These are phyloP conservation scores for Ophiostoma triangulosporum DNA, from an alignment of 2,329 filamentous ascomycete genomes.

Conservation along the genomic window DNA sequence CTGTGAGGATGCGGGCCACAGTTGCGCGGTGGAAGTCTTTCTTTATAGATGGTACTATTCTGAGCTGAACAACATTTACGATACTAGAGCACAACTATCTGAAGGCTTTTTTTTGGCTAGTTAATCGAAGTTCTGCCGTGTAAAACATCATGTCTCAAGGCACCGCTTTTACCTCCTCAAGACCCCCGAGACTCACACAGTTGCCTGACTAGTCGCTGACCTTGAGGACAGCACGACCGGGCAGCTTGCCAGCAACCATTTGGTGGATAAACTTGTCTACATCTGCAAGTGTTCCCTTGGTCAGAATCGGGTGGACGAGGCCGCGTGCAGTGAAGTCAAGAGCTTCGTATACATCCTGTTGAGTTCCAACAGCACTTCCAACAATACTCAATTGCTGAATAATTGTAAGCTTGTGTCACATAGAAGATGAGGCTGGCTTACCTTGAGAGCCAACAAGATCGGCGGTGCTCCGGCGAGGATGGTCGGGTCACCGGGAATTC, in stretches of 20 bases:
- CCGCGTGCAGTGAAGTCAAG: slow-evolving; percentile 11
- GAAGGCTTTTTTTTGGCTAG: too few species aligned
- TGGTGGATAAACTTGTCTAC: slow-evolving; percentile 9
- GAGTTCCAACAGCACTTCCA: slow-evolving; percentile 10
- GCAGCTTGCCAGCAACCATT: slow-evolving; percentile 5
- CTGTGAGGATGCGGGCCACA: too few species aligned
- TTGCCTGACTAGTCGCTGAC: neutral
- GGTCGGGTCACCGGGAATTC: slow-evolving; percentile 60
- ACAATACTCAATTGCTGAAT: slow-evolving; percentile 9
- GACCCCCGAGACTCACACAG: too few species aligned
- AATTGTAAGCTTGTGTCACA: neutral
- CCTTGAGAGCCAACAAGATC: slow-evolving; percentile 9
- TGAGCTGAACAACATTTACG: too few species aligned
- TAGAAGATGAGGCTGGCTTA: neutral
- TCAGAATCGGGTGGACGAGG: slow-evolving; percentile 11
- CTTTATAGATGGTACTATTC: too few species aligned
- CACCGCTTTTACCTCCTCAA: too few species aligned
- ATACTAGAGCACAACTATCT: too few species aligned
- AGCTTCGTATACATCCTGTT: slow-evolving; percentile 10
- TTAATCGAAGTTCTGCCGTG: too few species aligned
- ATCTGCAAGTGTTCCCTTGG: slow-evolving; percentile 10
- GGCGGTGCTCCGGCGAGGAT: slow-evolving; percentile 8
- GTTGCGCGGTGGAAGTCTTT: too few species aligned
- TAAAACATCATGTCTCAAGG: too few species aligned
- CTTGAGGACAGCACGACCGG: slow-evolving; percentile 10